A percentile compares a stretch with the other conserved stretches of the same genome.
phyloP scores from a whole-genome alignment of 2,329 filamentous ascomycete species.

The Aspergillus pseudoterreus region DNA sequence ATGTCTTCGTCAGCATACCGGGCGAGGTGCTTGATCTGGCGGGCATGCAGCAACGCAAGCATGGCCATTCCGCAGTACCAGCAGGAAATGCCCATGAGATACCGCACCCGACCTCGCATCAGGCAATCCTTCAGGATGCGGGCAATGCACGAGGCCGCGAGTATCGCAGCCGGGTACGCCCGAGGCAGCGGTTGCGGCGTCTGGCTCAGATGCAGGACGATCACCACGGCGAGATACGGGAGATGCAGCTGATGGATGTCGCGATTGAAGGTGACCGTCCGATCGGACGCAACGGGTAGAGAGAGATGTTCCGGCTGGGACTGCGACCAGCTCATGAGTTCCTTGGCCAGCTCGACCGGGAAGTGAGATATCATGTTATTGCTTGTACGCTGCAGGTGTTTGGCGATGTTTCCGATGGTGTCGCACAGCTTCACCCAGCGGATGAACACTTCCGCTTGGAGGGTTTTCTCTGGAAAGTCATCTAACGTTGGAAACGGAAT shows the following conservation, averaged over 20 bases:
- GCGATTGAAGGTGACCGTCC: slow-evolving; percentile 34
- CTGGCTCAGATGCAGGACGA: slow-evolving; percentile 35
- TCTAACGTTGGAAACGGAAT: slow-evolving; percentile 35
- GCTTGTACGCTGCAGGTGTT: slow-evolving; percentile 30
- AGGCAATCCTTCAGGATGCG: slow-evolving; percentile 40
- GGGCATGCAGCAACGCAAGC: slow-evolving; percentile 39
- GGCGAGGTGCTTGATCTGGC: slow-evolving; percentile 28
- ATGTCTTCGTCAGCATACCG: slow-evolving; percentile 32
- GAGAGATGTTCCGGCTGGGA: slow-evolving; percentile 32
- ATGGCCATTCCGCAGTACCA: slow-evolving; percentile 45
- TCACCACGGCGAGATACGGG: slow-evolving; percentile 42
- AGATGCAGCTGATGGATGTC: slow-evolving; percentile 43
- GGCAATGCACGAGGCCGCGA: slow-evolving; percentile 39
- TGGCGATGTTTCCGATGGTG: slow-evolving; percentile 40
- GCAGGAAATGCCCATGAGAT: slow-evolving; percentile 43
- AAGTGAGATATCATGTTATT: slow-evolving; percentile 11
- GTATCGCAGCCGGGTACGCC: slow-evolving; percentile 34
- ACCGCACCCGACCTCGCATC: slow-evolving; percentile 36
- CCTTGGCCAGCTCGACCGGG: slow-evolving; percentile 25
- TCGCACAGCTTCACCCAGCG: slow-evolving; percentile 41
- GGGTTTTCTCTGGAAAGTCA: slow-evolving; percentile 36
- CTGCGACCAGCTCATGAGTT: slow-evolving; percentile 35
- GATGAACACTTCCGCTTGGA: slow-evolving; percentile 40
- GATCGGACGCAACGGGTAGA: slow-evolving; percentile 24
- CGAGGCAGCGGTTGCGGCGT: slow-evolving; percentile 35